These are phyloP conservation scores for Picea abies DNA, from an alignment of 83 land plant species.

Conservation along the genomic window DNA sequence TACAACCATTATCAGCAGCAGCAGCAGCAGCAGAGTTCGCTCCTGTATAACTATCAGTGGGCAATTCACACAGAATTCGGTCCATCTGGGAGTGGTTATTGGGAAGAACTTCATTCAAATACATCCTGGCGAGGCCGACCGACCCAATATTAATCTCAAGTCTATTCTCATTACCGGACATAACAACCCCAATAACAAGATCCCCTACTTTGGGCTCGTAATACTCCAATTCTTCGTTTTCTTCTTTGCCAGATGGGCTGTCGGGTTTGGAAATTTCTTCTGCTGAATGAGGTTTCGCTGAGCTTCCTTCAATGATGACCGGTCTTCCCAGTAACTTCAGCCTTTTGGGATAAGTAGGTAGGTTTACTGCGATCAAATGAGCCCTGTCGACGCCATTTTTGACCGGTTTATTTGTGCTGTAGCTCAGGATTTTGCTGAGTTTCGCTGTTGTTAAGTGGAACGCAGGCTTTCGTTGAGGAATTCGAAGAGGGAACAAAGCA, in stretches of 20 bases:
- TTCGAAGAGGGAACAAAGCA: background rate
- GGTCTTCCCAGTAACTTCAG: background rate
- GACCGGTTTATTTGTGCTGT: background rate
- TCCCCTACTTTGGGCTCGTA: slow-evolving; percentile 79
- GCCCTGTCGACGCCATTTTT: background rate
- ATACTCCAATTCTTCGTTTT: slow-evolving; percentile 43
- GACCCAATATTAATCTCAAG: slow-evolving; percentile 78
- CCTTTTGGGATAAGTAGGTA: background rate
- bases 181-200: slow-evolving; percentile 73
- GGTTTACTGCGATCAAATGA: background rate
- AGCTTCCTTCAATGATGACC: background rate
- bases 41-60: slow-evolving; percentile 32
- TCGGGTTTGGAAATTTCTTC: background rate
- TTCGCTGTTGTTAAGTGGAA: background rate
- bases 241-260: background rate
- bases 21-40: background rate
- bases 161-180: slow-evolving; percentile 68
- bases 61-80: slow-evolving; percentile 50
- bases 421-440: background rate
- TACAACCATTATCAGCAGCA: background rate
- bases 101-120: slow-evolving; percentile 70
- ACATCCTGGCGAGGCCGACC: slow-evolving; percentile 60
- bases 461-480: background rate
- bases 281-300: background rate
- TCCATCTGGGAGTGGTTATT: slow-evolving; percentile 53